These are phyloP conservation scores for Arthrobotrys megalospora DNA, from an alignment of 2,329 filamentous ascomycete genomes.

Conservation along the genomic window DNA sequence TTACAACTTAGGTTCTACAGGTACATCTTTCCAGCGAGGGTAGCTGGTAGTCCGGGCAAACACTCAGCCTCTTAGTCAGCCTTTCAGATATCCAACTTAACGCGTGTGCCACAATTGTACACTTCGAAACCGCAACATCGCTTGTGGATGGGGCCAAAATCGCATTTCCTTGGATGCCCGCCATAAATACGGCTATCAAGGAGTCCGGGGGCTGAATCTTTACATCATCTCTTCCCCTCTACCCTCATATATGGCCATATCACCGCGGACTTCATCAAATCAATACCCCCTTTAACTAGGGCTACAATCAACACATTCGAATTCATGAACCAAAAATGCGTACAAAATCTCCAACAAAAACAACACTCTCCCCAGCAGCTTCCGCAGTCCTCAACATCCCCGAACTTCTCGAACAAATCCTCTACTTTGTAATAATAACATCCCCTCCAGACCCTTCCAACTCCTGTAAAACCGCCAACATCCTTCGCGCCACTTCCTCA, in stretches of 20 bases:
- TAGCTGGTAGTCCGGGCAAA: too few species aligned
- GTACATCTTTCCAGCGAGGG: too few species aligned
- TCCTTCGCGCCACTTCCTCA: not conserved
- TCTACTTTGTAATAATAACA: slow-evolving; percentile 11
- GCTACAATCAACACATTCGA: too few species aligned
- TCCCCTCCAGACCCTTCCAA: not conserved
- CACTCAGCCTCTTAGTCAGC: slow-evolving; percentile 22
- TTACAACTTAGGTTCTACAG: too few species aligned
- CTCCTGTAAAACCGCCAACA: slow-evolving; percentile 4
- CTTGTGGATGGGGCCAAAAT: too few species aligned
- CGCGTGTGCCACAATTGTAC: not conserved
- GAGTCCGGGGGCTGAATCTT: too few species aligned
- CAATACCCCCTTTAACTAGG: not conserved
- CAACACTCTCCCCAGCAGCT: not conserved
- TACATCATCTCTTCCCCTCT: too few species aligned
- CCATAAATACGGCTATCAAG: too few species aligned
- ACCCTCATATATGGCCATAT: too few species aligned
- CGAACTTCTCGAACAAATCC: slow-evolving; percentile 18
- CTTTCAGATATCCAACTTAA: not conserved
- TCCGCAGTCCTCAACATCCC: slow-evolving; percentile 10
- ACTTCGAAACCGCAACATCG: not conserved
- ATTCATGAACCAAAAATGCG: not conserved
- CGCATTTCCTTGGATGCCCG: too few species aligned
- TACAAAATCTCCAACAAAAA: slow-evolving; percentile 20
- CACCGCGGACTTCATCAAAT: too few species aligned